phyloP scores from a whole-genome alignment of 1,284 basidiomycete species.

The Ceratorhiza oryzae-sativae region DNA sequence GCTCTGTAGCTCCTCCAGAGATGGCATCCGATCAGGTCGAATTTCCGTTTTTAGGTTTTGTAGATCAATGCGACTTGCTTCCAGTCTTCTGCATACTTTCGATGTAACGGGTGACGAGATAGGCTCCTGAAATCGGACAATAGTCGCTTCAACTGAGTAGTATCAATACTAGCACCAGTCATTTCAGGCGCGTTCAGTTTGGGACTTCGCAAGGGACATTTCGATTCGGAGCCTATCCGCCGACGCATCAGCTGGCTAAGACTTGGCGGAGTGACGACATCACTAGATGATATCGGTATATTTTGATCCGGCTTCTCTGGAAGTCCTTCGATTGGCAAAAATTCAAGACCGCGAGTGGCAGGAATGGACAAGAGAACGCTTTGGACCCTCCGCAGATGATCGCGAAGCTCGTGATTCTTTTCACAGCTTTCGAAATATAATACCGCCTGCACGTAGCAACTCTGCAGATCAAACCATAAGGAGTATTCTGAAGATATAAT shows the following conservation, averaged over 20 bases:
- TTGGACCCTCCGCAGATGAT: background rate
- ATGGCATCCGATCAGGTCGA: too few species aligned
- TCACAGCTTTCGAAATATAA: constrained; percentile 10
- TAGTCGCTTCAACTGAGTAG: too few species aligned
- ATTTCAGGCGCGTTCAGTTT: too few species aligned
- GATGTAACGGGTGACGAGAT: too few species aligned
- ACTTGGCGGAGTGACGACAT: background rate
- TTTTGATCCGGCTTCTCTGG: background rate
- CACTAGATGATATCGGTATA: background rate
- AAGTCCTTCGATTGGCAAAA: background rate
- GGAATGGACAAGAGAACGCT: background rate
- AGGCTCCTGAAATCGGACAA: too few species aligned
- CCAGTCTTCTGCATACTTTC: too few species aligned
- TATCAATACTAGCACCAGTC: too few species aligned
- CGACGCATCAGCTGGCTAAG: background rate
- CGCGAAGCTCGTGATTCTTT: background rate
- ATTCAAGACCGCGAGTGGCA: background rate
- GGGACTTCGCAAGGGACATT: too few species aligned
- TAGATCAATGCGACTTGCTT: too few species aligned
- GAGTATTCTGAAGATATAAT: background rate
- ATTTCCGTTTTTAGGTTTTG: too few species aligned
- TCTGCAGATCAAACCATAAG: background rate
- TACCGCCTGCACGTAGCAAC: background rate
- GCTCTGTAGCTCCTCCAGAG: too few species aligned
- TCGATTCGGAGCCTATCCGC: background rate